These are phyloP conservation scores for Puccinellia tenuiflora DNA, from an alignment of 176 grass and related monocot species.

Conservation along the genomic window DNA sequence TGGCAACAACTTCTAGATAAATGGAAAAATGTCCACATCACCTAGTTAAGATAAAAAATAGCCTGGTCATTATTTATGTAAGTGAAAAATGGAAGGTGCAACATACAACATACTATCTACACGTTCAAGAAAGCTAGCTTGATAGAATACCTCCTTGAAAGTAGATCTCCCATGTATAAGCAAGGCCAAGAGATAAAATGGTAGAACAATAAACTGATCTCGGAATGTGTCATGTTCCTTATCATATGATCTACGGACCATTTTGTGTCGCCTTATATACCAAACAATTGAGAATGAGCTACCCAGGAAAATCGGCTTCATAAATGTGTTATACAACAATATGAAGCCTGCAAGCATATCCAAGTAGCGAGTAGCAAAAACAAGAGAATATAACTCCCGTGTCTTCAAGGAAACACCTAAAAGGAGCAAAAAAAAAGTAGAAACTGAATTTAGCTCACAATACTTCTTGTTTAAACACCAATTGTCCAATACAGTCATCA, in stretches of 20 bases:
- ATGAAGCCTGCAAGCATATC: slow-evolving; percentile 55
- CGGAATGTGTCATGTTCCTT: slow-evolving; percentile 75
- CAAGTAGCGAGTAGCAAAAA: slow-evolving; percentile 67
- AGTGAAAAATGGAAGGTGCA: neutral
- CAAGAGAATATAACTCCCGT: slow-evolving; percentile 74
- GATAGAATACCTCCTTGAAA: slow-evolving; percentile 45
- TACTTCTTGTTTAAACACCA: neutral
- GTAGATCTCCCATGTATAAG: slow-evolving; percentile 60
- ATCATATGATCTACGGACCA: slow-evolving; percentile 73
- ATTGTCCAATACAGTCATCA: neutral
- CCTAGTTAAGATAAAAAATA: slow-evolving; percentile 2
- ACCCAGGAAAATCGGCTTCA: slow-evolving; percentile 71
- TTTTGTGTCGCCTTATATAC: slow-evolving; percentile 71
- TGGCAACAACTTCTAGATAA: slow-evolving; percentile 68
- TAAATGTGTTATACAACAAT: slow-evolving; percentile 62
- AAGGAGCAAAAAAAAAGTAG: neutral
- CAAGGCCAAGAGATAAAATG: slow-evolving; percentile 56
- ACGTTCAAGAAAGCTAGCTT: neutral
- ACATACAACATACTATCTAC: neutral
- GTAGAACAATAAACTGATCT: slow-evolving; percentile 55
- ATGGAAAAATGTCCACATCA: slow-evolving; percentile 76
- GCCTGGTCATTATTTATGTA: neutral
- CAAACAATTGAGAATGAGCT: slow-evolving; percentile 75
- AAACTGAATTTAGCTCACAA: neutral
- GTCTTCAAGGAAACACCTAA: slow-evolving; percentile 75